These are phyloP conservation scores for Nemania sp. DNA, from an alignment of 2,329 filamentous ascomycete species.

Conservation along the genomic window DNA sequence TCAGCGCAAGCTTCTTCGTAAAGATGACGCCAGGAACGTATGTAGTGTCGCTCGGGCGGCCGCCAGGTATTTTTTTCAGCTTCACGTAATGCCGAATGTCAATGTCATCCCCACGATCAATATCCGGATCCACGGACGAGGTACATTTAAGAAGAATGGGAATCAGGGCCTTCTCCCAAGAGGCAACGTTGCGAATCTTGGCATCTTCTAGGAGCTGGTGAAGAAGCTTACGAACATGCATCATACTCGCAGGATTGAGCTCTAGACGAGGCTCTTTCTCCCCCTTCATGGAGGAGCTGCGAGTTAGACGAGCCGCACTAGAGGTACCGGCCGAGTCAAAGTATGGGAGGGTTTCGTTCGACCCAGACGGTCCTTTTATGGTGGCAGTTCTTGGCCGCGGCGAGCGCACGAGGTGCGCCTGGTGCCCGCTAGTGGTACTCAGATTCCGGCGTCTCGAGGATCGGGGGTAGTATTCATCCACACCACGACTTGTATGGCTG, in stretches of 20 bases:
- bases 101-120: conserved; percentile 89
- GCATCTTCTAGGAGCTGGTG: conserved; percentile 81
- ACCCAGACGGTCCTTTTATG: conserved; percentile 60
- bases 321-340: conserved; percentile 51
- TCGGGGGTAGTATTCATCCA: conserved; percentile 67
- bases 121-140: conserved; percentile 92
- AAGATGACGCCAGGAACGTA: conserved; percentile 98
- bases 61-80: conserved; percentile 92
- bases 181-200: conserved; percentile 69
- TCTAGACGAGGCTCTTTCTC: conserved; percentile 75
- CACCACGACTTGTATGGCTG: conserved; percentile 70
- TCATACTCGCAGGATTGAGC: conserved; percentile 82
- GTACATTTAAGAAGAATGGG: conserved; percentile 90
- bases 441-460: conserved; percentile 76
- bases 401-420: conserved; percentile 73
- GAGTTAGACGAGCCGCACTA: conserved; percentile 59
- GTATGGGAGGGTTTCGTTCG: conserved; percentile 56
- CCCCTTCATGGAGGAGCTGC: conserved; percentile 83
- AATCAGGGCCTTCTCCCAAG: conserved; percentile 89
- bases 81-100: conserved; percentile 98
- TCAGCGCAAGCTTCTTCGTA: conserved; percentile 93
- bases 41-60: conserved; percentile 86
- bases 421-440: conserved; percentile 78
- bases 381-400: conserved; percentile 66
- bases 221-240: conserved; percentile 85